Base-by-base conservation (phyloP, 352 stramenopile species). In the Phytopythium sindhum region DNA sequence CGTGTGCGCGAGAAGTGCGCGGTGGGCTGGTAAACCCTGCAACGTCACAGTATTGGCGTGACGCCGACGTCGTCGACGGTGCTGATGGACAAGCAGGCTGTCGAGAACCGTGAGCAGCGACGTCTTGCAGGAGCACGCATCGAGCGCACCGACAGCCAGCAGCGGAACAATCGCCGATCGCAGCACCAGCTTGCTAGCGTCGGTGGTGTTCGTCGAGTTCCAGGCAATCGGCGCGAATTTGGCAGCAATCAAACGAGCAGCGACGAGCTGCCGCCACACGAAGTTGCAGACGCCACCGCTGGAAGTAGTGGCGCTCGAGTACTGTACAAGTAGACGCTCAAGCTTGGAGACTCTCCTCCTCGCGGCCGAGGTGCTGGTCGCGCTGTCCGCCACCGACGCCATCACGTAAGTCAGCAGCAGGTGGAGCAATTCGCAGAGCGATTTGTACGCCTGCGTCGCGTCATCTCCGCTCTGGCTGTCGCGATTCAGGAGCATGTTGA, bases 391-490 rank as follows among this genome's bases (percentile, higher is more conserved):
- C 52, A 63, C 6, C n/a, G 45, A 52, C 2, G 70, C 57, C 10
- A 84, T 58, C 47, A 77, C 65, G 41, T 76, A 65, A 33, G 65
- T 75, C 55, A 84, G 47, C 29, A 84, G 44, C 6, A 74, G 57
- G 12, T 75, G 45, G 28, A 86, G 53, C 45, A 88, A 37, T 24
- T 78, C 64, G 50, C 72, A 86, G 7, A 88, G 58, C 31, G 60
- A 54, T 19, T 33, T 24, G 15, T 64, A 28, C 37, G 45, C 45
- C 7, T 17, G 51, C 39, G 65, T 29, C 17, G 53, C n/a, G 11
- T 57, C 56, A 5, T 55, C 21, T 12, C 41, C 31, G 17, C 2
- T 45, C 35, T 29, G 10, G 23, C 4, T 11, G 19, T 17, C 5
- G 12, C 24, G 31, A 21, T 48, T 28, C 15, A 52, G 4, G 19